Conservation (phyloP, 1,139 yeast species). For the Diutina rugosa region DNA sequence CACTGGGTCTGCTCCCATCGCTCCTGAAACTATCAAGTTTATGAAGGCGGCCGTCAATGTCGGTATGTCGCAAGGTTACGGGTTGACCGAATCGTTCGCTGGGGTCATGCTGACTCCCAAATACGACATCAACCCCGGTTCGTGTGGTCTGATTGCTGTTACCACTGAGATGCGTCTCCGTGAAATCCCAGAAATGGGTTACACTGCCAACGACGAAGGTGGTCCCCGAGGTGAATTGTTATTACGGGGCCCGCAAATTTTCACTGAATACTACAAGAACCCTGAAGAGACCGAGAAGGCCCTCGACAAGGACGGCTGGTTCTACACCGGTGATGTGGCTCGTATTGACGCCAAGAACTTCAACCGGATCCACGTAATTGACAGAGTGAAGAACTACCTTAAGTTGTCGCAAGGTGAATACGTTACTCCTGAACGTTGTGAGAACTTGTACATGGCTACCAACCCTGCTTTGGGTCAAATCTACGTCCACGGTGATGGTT, state of each 20-base stretch:
- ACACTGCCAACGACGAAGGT: slow-evolving; percentile 3
- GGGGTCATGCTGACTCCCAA: slow-evolving; percentile 20
- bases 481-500: slow-evolving; percentile 27
- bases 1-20: slow-evolving; percentile 33
- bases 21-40: slow-evolving; percentile 27
- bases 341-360: slow-evolving; percentile 22
- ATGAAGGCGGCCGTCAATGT: slow-evolving; percentile 24
- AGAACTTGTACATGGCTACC: slow-evolving; percentile 37
- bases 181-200: slow-evolving; percentile 8
- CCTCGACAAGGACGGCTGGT: slow-evolving; percentile 60
- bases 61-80: slow-evolving; percentile 32
- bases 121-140: slow-evolving; percentile 25
- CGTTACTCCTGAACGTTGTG: slow-evolving; percentile 69
- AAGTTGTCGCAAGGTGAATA: slow-evolving; percentile 77
- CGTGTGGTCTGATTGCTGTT: slow-evolving; percentile 24
- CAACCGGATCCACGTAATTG: slow-evolving; percentile 47
- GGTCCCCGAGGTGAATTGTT: slow-evolving; percentile 33
- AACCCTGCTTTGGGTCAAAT: slow-evolving; percentile 11
- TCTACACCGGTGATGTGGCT: slow-evolving; percentile 67
- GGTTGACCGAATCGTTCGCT: slow-evolving; percentile 34
- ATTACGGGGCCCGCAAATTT: slow-evolving; percentile 57
- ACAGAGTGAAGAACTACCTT: slow-evolving; percentile 71
- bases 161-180: slow-evolving; percentile 23
- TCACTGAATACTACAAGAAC: slow-evolving; percentile 47
- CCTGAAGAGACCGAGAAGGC: slow-evolving; percentile 38